Evolutionary conservation across 306 rosid species (phyloP).

Genomic region (Pyrus communis): DNA sequence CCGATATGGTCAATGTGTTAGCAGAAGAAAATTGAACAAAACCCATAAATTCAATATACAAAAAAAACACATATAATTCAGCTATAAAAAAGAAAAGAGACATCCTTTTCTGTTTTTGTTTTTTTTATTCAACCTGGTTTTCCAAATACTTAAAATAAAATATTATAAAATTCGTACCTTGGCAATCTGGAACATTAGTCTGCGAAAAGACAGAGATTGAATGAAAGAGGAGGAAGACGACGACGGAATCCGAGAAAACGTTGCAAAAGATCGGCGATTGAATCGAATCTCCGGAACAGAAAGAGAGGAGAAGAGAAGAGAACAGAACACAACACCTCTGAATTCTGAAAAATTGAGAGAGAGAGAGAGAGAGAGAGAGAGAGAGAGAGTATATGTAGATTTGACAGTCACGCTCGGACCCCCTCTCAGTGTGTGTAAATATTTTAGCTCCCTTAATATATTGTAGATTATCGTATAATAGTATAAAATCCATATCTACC

Average conservation of each 20-base stretch:
- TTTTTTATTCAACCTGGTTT: not conserved
- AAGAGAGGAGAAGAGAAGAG: constrained; percentile 30
- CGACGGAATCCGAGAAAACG: constrained; percentile 54
- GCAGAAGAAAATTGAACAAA: constrained; percentile 18
- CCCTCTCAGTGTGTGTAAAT: constrained; percentile 22
- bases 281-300: constrained; percentile 64
- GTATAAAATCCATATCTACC: constrained; percentile 5
- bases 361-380: not conserved
- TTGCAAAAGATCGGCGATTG: constrained; percentile 52
- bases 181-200: constrained; percentile 75
- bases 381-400: constrained; percentile 70
- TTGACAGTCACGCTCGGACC: constrained; percentile 88
- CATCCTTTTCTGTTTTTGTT: not conserved
- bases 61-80: not conserved
- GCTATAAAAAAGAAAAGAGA: not conserved
- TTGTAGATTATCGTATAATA: not conserved
- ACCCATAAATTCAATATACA: not conserved
- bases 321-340: constrained; percentile 27
- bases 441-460: not conserved
- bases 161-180: constrained; percentile 48
- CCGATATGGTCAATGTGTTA: constrained; percentile 29
- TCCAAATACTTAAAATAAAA: not conserved
- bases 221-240: constrained; percentile 36
- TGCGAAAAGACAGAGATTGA: constrained; percentile 45
- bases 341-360: constrained; percentile 25